phyloP scores from a whole-genome alignment of 108 stramenopile species.

The Nitzschia inconspicua region DNA sequence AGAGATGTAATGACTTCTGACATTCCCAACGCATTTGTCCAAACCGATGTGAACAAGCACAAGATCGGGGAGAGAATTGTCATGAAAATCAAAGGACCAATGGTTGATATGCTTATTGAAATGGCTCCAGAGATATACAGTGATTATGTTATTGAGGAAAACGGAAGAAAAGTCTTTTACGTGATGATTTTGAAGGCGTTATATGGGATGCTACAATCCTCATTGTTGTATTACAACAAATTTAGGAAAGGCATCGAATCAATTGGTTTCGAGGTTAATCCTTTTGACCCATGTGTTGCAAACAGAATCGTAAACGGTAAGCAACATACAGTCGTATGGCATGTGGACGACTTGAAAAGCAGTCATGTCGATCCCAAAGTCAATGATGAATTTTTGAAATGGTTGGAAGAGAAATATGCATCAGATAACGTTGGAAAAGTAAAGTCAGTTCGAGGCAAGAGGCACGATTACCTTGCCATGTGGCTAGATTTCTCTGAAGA shows the following conservation, averaged over 20 bases:
- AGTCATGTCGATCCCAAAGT: slow-evolving; percentile 25
- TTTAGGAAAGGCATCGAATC: slow-evolving; percentile 6
- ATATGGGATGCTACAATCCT: slow-evolving; percentile 32
- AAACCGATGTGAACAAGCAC: no score
- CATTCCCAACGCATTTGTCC: no score
- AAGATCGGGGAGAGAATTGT: no score
- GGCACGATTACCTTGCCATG: slow-evolving; percentile 51
- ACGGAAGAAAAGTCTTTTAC: slow-evolving; percentile 28
- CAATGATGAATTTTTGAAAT: slow-evolving; percentile 4
- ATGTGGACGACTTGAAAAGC: slow-evolving; percentile 54
- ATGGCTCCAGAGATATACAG: no score
- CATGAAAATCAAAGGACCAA: no score
- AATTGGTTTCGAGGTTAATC: slow-evolving; percentile 44
- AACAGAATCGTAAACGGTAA: slow-evolving; percentile 30
- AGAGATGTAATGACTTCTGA: no score
- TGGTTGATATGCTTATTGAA: no score
- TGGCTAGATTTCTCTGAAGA: slow-evolving; percentile 24
- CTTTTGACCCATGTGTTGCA: slow-evolving; percentile 59
- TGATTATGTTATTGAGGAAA: no score
- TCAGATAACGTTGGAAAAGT: no score
- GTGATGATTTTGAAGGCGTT: slow-evolving; percentile 40
- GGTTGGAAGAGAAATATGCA: background rate
- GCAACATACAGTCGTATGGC: slow-evolving; percentile 39
- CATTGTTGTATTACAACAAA: slow-evolving; percentile 32
- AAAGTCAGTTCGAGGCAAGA: slow-evolving; percentile 20